Evolutionary conservation across 129 eudicot genomes (phyloP), one percentile per base, ranked within the genome.

Genomic region (Silybum marianum): DNA sequence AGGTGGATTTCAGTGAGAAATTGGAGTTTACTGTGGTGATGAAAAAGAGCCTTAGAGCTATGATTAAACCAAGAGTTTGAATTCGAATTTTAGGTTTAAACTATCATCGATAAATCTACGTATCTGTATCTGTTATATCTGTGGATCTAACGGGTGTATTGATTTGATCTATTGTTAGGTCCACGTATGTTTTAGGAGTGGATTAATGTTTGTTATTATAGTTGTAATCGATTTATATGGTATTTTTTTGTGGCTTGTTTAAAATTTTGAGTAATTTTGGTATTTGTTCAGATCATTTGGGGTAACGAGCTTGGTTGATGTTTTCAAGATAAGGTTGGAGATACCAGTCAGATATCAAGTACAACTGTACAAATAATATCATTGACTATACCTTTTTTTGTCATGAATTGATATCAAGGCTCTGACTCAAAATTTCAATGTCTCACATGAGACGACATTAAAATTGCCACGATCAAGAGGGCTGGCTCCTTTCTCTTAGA

Each of bases 11-110:
- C 23, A 84, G 88, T 51, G 98, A 93, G 89, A 93, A 88, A 69
- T 51, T 88, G 76, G 92, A 91, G 73, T 93, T 91, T 25, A 93
- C 98, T 0, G 93, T 93, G 46, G 91, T 93, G 66, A 93, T 93
- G 98, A 91, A 93, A 88, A 89, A 88, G 38, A 71, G 93, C 1
- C 74, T 93, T 21, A 89, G 94, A 44, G 98, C 98, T 73, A 87
- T 19, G 85, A 85, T 93, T 46, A 93, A 81, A 81, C 88, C 89
- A 3, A 88, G 94, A 82, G 85, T 83, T 32, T 87, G 72, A 42
- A 69, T 68, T n/a, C 40, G 75, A 44, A n/a, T 67, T 25, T 25
- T 16, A 18, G 44, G 54, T 18, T 25, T n/a, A 67, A 78, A 51
- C 9, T 42, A 69, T 42, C 9, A 67, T 66, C n/a, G 24, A 40